phyloP scores from a whole-genome alignment of 2,329 filamentous ascomycete species.

The Tetracladium maxilliforme region DNA sequence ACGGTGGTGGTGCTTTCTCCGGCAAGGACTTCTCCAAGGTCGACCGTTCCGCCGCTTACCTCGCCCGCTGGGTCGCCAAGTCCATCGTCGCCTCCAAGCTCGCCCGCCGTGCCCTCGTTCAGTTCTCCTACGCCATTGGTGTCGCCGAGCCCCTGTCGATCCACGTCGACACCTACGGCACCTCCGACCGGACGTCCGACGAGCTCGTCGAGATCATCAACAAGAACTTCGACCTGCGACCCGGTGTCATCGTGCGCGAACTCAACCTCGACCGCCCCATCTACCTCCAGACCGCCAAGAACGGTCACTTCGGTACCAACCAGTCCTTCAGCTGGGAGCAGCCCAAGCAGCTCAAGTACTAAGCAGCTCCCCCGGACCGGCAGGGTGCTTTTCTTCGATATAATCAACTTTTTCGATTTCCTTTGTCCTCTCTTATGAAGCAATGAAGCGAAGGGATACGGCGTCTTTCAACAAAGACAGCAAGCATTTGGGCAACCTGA shows the following conservation, averaged over 20 bases:
- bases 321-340: slow-evolving; percentile 97
- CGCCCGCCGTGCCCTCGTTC: slow-evolving; percentile 83
- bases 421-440: slow-evolving; percentile 2
- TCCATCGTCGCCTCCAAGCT: slow-evolving; percentile 83
- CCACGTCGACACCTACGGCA: slow-evolving; percentile 96
- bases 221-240: slow-evolving; percentile 93
- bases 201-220: slow-evolving; percentile 92
- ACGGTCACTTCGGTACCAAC: slow-evolving; percentile 99
- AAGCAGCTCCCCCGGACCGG: slow-evolving; percentile 33
- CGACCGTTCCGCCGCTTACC: slow-evolving; percentile 94
- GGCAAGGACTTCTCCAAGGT: slow-evolving; percentile 99
- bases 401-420: slow-evolving; percentile 2
- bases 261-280: slow-evolving; percentile 91
- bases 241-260: slow-evolving; percentile 97
- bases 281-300: slow-evolving; percentile 98
- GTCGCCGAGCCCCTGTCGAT: slow-evolving; percentile 95
- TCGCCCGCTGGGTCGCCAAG: slow-evolving; percentile 98
- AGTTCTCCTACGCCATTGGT: slow-evolving; percentile 99
- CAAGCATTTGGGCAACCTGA: no score
- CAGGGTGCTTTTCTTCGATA: slow-evolving; percentile 1
- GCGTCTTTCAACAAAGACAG: no score
- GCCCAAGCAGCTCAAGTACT: slow-evolving; percentile 88
- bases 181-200: slow-evolving; percentile 73
- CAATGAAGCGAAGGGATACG: no score
- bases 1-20: slow-evolving; percentile 99